phyloP scores from a whole-genome alignment of 2,329 filamentous ascomycete species.

The Botryotinia globosa region DNA sequence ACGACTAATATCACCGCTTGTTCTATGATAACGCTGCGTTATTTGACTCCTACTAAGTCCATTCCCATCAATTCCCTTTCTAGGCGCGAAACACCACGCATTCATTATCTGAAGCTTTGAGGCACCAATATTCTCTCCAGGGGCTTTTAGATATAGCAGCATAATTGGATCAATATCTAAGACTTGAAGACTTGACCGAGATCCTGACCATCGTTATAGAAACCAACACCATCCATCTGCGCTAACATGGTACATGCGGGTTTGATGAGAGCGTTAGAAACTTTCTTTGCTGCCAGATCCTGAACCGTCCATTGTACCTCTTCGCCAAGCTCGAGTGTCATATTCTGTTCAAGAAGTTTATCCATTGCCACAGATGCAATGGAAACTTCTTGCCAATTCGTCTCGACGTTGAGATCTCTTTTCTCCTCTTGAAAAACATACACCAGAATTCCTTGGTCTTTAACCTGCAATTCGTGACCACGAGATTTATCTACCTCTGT shows the following conservation, averaged over 20 bases:
- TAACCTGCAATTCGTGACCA: constrained; percentile 7
- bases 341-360: constrained; percentile 25
- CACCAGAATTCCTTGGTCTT: constrained; percentile 10
- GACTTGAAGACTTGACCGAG: constrained; percentile 13
- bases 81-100: background rate
- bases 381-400: constrained; percentile 29
- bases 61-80: background rate
- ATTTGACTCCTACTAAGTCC: background rate
- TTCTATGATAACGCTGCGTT: background rate
- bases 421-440: constrained; percentile 17
- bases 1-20: background rate
- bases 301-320: constrained; percentile 25
- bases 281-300: constrained; percentile 9
- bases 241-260: constrained; percentile 29
- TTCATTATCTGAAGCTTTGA: background rate
- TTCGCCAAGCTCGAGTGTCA: constrained; percentile 29
- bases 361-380: constrained; percentile 24
- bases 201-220: constrained; percentile 27
- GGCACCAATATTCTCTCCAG: background rate
- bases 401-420: background rate
- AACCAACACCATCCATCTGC: constrained; percentile 33
- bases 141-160: background rate
- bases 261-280: constrained; percentile 21
- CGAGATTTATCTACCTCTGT: constrained; percentile 22
- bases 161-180: background rate